Evolutionary conservation across 2,329 filamentous ascomycete species (phyloP), one percentile per base, ranked within the genome.

Genomic region (Penicillium digitatum): DNA sequence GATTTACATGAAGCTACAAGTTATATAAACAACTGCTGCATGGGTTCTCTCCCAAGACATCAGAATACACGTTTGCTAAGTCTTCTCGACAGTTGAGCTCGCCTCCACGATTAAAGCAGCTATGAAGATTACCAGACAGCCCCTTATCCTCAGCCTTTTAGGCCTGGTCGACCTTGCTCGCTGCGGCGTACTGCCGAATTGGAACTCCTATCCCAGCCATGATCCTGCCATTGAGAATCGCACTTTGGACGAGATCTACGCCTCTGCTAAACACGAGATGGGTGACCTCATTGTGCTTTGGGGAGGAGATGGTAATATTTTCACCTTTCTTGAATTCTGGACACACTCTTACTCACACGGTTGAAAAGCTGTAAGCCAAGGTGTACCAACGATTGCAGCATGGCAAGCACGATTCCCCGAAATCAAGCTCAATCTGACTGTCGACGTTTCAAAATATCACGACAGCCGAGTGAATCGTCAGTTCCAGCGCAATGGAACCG

Each of bases 401-500:
- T 58, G 54, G 32, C 22, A 51, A 18, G 29, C 49, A 1, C 68
- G 70, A 0, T 83, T 82, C 59, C 80, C 80, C 0, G 74, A 75
- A 9, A 76, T 82, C 55, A 78, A 73, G 4, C 73, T 83, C 16
- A 81, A 83, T 59, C 47, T 81, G 34, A 82, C 81, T 0, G 78
- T 82, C 40, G 80, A 82, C 55, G 63, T 83, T 0, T 82, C 80
- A 55, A 83, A 83, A 61, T 83, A 83, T 58, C 80, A 80, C 58
- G 77, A 81, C 52, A 69, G 61, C 18, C 69, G 69, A 8, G 60
- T 82, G 7, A 79, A 84, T 58, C 64, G 74, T 35, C 76, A 79
- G 53, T 65, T 81, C 1, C 75, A 72, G 3, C 56, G 61, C 1
- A 3, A 18, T 8, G 65, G 69, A 8, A 70, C 67, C 6, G 68